Percentiles rank a stretch among this genome's conserved stretches.
Conservation (phyloP, 192 early-diverging fungal species). For the Rhizophagus clarus region DNA sequence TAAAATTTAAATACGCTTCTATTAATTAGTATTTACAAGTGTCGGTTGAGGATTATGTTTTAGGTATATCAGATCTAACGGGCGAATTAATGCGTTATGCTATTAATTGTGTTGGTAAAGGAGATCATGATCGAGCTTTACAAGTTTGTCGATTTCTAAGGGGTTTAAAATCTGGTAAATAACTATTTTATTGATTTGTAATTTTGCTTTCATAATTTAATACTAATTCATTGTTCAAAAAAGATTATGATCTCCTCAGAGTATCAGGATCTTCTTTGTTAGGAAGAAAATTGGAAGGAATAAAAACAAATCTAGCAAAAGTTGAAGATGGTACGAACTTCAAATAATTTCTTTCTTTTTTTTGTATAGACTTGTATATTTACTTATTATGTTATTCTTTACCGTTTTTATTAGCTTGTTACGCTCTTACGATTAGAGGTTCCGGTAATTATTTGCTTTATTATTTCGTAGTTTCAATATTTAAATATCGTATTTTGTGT, state of each 20-base stretch:
- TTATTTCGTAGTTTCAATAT: neutral
- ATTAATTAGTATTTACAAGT: conserved; percentile 39
- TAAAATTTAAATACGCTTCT: too few relatives aligned
- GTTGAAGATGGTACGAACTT: conserved; percentile 44
- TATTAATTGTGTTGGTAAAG: conserved; percentile 52
- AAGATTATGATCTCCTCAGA: conserved; percentile 37
- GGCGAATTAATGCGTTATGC: conserved; percentile 63
- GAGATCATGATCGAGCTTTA: conserved; percentile 35
- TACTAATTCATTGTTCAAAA: too few relatives aligned
- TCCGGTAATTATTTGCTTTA: neutral
- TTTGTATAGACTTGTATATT: too few relatives aligned
- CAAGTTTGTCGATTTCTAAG: conserved; percentile 41
- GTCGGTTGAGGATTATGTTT: conserved; percentile 54
- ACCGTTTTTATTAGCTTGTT: conserved; percentile 1
- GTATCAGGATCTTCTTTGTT: neutral
- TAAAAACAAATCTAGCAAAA: conserved; percentile 39
- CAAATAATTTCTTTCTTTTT: neutral
- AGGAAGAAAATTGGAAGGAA: conserved; percentile 38
- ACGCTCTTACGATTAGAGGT: neutral
- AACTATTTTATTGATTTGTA: neutral
- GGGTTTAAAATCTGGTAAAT: conserved; percentile 35
- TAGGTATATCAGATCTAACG: conserved; percentile 62
- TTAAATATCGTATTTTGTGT: neutral
- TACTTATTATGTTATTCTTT: neutral
- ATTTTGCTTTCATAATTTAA: too few relatives aligned